These are phyloP conservation scores for Botrytis tulipae DNA, from an alignment of 2,329 filamentous ascomycete genomes.

Conservation along the genomic window DNA sequence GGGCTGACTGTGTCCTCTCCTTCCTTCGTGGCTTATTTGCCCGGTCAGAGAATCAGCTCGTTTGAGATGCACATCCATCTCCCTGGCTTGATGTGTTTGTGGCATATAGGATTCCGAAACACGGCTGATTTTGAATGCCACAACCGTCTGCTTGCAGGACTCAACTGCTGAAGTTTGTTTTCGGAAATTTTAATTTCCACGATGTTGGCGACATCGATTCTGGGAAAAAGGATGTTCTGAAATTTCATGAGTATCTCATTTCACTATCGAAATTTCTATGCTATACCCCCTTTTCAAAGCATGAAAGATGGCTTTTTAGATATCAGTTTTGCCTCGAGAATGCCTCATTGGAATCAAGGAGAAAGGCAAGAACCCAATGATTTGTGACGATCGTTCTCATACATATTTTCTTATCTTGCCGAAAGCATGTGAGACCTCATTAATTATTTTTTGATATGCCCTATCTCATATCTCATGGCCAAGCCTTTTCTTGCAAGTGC, in stretches of 20 bases:
- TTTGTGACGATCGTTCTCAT: neutral
- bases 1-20: neutral
- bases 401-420: constrained; percentile 3
- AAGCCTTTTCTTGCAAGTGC: neutral
- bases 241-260: neutral
- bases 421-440: constrained; percentile 13
- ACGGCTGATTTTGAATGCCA: constrained; percentile 2
- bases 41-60: neutral
- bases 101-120: constrained; percentile 1
- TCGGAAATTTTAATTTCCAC: neutral
- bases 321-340: neutral
- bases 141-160: neutral
- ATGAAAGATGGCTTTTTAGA: neutral
- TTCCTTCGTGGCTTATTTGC: neutral
- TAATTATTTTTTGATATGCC: neutral
- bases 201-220: neutral
- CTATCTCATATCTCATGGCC: neutral
- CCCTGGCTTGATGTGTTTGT: neutral
- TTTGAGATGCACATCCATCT: neutral
- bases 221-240: neutral
- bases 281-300: neutral
- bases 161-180: neutral
- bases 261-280: neutral
- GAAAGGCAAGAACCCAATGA: neutral
- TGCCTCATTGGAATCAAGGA: neutral